These are phyloP conservation scores for Septoria linicola DNA, from an alignment of 2,329 filamentous ascomycete genomes.

Conservation along the genomic window DNA sequence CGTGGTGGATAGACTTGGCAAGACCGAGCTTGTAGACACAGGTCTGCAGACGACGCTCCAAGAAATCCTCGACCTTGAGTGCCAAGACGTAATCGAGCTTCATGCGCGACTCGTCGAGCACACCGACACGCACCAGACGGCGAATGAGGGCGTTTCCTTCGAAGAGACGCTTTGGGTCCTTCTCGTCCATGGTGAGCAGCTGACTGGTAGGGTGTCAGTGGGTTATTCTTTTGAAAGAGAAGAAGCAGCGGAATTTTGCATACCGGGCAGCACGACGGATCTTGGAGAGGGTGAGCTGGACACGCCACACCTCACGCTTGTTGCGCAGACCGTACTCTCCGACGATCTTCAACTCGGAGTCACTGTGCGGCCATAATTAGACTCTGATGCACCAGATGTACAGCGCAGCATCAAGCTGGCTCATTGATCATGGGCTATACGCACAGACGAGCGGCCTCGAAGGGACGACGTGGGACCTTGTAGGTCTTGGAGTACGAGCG, in stretches of 20 bases:
- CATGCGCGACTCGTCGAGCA: slow-evolving; percentile 99
- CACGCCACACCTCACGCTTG: slow-evolving; percentile 99
- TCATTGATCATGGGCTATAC: slow-evolving; percentile 89
- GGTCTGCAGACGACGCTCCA: slow-evolving; percentile 99
- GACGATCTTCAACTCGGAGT: slow-evolving; percentile 99
- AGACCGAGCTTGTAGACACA: slow-evolving; percentile 99
- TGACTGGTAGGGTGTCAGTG: slow-evolving; percentile 63
- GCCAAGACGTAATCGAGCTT: slow-evolving; percentile 99
- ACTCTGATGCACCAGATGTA: slow-evolving; percentile 67
- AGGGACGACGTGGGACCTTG: slow-evolving; percentile 96
- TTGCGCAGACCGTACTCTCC: slow-evolving; percentile 99
- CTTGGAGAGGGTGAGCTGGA: slow-evolving; percentile 99
- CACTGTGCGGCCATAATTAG: slow-evolving; percentile 72
- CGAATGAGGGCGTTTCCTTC: slow-evolving; percentile 99
- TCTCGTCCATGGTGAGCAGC: slow-evolving; percentile 99
- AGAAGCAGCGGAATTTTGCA: slow-evolving; percentile 38
- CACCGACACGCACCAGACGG: slow-evolving; percentile 98
- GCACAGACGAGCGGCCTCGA: slow-evolving; percentile 99
- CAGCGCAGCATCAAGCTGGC: slow-evolving; percentile 92
- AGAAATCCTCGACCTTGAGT: slow-evolving; percentile 99
- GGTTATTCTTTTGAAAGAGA: slow-evolving; percentile 18
- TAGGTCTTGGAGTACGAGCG: slow-evolving; percentile 98
- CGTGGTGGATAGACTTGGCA: slow-evolving; percentile 99
- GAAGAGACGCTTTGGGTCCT: slow-evolving; percentile 99
- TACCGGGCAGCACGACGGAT: slow-evolving; percentile 99